phyloP scores from a whole-genome alignment of 495 filamentous ascomycete species.

The Jackrogersella multiformis region DNA sequence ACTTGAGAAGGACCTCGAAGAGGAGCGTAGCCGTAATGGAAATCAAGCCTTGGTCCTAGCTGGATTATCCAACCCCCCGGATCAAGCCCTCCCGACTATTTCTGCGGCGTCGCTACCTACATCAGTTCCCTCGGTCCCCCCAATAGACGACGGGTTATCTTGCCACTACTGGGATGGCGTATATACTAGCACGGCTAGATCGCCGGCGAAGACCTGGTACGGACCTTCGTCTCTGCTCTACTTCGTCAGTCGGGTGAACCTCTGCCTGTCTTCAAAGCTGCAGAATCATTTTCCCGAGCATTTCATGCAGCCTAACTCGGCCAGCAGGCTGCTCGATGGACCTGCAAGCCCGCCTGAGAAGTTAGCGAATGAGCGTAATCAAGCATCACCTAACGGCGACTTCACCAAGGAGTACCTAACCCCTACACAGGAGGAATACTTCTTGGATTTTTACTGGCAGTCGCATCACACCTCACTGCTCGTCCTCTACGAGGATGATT shows the following conservation, averaged over 20 bases:
- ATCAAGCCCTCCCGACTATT: constrained; percentile 3
- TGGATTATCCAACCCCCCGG: background rate
- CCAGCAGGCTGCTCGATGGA: constrained; percentile 10
- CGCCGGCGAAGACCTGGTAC: constrained; percentile 48
- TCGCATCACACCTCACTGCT: constrained; percentile 48
- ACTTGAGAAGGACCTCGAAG: constrained; percentile 50
- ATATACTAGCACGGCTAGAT: constrained; percentile 44
- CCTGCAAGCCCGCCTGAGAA: constrained; percentile 11
- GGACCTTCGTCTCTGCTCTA: constrained; percentile 52
- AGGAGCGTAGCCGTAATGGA: constrained; percentile 22
- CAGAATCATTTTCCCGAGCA: constrained; percentile 42
- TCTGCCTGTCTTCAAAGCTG: constrained; percentile 45
- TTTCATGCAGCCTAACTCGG: constrained; percentile 27
- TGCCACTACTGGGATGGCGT: constrained; percentile 41
- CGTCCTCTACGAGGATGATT: constrained; percentile 57
- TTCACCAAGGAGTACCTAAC: constrained; percentile 23
- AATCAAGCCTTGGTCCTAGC: constrained; percentile 16
- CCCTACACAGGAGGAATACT: constrained; percentile 55
- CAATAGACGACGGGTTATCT: background rate
- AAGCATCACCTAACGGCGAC: background rate
- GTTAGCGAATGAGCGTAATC: background rate
- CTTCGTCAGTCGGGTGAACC: constrained; percentile 51
- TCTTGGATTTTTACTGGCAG: constrained; percentile 58
- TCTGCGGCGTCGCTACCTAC: background rate
- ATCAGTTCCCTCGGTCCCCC: background rate